These are phyloP conservation scores for Cladophialophora exuberans DNA, from an alignment of 2,329 filamentous ascomycete species.

Conservation along the genomic window DNA sequence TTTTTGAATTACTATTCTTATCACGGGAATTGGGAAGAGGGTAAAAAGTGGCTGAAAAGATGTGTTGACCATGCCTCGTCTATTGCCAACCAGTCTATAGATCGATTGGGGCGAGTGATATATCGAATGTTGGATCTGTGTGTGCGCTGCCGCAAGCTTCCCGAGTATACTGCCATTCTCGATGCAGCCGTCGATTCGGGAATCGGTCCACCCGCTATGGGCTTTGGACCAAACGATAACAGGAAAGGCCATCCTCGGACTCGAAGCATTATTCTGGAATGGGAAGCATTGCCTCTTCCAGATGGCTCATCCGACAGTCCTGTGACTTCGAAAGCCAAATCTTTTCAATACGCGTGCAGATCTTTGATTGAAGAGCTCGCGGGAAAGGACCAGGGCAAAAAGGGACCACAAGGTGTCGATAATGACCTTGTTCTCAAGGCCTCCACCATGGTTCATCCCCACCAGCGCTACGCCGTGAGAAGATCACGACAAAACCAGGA, in stretches of 20 bases:
- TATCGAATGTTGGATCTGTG: slow-evolving; percentile 32
- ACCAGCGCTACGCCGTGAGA: slow-evolving; percentile 15
- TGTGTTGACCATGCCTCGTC: slow-evolving; percentile 23
- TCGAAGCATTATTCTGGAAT: slow-evolving; percentile 25
- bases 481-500: neutral
- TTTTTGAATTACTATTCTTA: slow-evolving; percentile 29
- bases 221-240: slow-evolving; percentile 13
- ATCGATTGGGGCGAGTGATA: slow-evolving; percentile 24
- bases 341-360: slow-evolving; percentile 17
- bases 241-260: slow-evolving; percentile 18
- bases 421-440: slow-evolving; percentile 15
- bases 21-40: slow-evolving; percentile 28
- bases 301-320: slow-evolving; percentile 2
- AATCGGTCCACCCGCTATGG: slow-evolving; percentile 19
- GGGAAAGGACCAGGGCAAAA: neutral
- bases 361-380: slow-evolving; percentile 14
- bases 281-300: slow-evolving; percentile 20
- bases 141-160: slow-evolving; percentile 27
- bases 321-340: slow-evolving; percentile 9
- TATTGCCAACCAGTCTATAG: slow-evolving; percentile 19
- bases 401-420: slow-evolving; percentile 1
- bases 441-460: neutral
- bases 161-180: slow-evolving; percentile 29
- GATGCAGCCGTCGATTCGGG: slow-evolving; percentile 25
- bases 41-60: slow-evolving; percentile 27